These are phyloP conservation scores for Eucalyptus polyanthemos DNA, from an alignment of 345 rosid genomes.

Conservation along the genomic window DNA sequence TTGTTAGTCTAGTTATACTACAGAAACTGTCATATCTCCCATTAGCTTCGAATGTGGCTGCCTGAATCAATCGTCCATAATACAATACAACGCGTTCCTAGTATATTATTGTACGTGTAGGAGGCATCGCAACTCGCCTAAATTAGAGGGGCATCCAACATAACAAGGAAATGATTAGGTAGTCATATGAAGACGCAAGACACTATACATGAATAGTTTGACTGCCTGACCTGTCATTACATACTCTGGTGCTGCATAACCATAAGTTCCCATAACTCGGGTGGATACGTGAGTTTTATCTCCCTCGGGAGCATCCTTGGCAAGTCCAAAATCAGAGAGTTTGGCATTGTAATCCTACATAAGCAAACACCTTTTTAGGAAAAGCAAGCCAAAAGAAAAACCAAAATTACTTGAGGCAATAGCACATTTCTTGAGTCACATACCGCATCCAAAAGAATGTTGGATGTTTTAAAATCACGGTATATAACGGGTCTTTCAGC, in stretches of 20 bases:
- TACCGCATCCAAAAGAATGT: constrained; percentile 70
- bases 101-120: neutral
- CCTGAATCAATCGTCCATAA: neutral
- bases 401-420: neutral
- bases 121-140: neutral
- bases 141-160: neutral
- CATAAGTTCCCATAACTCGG: constrained; percentile 82
- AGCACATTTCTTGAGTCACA: neutral
- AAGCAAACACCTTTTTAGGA: neutral
- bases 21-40: neutral
- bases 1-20: neutral
- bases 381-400: neutral
- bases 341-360: constrained; percentile 76
- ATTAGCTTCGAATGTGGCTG: neutral
- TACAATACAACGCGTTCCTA: neutral
- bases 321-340: constrained; percentile 83
- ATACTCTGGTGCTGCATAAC: constrained; percentile 87
- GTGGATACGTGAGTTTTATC: constrained; percentile 81
- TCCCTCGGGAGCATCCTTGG: constrained; percentile 81
- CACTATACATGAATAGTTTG: neutral
- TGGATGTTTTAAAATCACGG: constrained; percentile 81
- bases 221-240: constrained; percentile 64
- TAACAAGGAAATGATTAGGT: neutral
- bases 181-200: neutral
- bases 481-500: constrained; percentile 77